Percentiles rank a stretch among this genome's conserved stretches.
These are phyloP conservation scores for Penicillium tannophilum DNA, from an alignment of 495 filamentous ascomycete species.

Conservation along the genomic window DNA sequence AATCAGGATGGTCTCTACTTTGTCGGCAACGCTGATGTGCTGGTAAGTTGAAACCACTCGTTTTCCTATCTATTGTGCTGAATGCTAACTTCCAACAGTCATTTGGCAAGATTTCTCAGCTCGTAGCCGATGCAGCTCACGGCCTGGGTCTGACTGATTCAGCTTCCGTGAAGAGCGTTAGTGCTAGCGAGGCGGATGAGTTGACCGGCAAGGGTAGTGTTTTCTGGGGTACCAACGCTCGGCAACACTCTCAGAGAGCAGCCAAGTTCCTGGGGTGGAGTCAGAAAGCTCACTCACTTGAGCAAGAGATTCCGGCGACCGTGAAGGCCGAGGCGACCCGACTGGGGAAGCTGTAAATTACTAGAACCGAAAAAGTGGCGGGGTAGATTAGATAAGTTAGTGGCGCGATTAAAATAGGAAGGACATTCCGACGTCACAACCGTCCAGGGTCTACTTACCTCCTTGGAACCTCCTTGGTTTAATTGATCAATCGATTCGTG, in stretches of 20 bases:
- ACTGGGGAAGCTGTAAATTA: slow-evolving; percentile 20
- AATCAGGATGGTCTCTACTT: slow-evolving; percentile 71
- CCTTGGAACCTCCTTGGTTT: not conserved
- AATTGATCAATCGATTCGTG: slow-evolving; percentile 1
- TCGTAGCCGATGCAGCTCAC: slow-evolving; percentile 56
- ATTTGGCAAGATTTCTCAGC: slow-evolving; percentile 60
- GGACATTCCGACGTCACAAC: slow-evolving; percentile 8
- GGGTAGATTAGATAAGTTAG: slow-evolving; percentile 12
- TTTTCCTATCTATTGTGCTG: not conserved
- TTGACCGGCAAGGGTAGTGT: slow-evolving; percentile 24
- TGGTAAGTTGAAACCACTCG: slow-evolving; percentile 32
- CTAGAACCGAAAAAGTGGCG: not conserved
- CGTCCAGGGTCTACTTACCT: not conserved
- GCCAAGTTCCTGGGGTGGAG: slow-evolving; percentile 60
- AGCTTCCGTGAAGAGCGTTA: slow-evolving; percentile 40
- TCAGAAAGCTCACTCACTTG: slow-evolving; percentile 46
- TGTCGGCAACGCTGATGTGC: slow-evolving; percentile 54
- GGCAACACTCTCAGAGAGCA: slow-evolving; percentile 55
- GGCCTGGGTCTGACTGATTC: slow-evolving; percentile 59
- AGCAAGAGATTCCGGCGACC: slow-evolving; percentile 50
- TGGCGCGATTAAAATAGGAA: slow-evolving; percentile 6
- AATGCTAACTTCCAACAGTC: slow-evolving; percentile 17
- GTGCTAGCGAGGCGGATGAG: slow-evolving; percentile 25
- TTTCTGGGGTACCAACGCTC: slow-evolving; percentile 58
- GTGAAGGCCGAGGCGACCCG: slow-evolving; percentile 47